A percentile compares a stretch with the other conserved stretches of the same genome.
Conservation (phyloP, 192 early-diverging fungal species). For the Backusella morwellensis region DNA sequence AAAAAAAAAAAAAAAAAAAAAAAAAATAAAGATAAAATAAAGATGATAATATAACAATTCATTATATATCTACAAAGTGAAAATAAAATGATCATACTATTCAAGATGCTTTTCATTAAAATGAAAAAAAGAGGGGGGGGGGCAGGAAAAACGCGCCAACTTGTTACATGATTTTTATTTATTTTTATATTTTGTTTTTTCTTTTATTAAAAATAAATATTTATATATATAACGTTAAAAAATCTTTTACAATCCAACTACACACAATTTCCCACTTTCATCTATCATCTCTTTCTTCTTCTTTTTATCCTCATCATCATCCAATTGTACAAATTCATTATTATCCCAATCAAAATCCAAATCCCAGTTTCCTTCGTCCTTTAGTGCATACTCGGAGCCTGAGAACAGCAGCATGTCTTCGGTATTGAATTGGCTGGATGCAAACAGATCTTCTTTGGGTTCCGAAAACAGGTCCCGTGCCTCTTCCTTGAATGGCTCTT, state of each 20-base stretch:
- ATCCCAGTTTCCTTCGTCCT: background rate
- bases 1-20: too few species aligned
- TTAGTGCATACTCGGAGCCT: background rate
- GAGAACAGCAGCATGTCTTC: background rate
- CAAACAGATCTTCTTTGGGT: background rate
- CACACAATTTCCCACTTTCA: constrained; percentile 13
- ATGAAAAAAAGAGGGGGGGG: too few species aligned
- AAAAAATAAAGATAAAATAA: too few species aligned
- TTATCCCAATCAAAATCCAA: constrained; percentile 13
- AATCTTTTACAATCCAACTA: constrained; percentile 2
- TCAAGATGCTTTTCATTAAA: too few species aligned
- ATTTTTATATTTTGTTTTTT: too few species aligned
- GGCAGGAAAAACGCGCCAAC: too few species aligned
- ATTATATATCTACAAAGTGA: too few species aligned
- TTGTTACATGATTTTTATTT: too few species aligned
- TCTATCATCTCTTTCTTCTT: constrained; percentile 11
- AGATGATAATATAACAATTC: too few species aligned
- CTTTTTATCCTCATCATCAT: background rate
- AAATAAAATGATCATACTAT: too few species aligned
- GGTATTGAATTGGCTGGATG: background rate
- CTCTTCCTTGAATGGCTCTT: background rate
- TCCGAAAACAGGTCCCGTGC: background rate
- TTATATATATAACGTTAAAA: background rate
- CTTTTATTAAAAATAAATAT: background rate
- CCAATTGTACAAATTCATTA: constrained; percentile 3